Conservation (phyloP, 1,139 yeast genomes). For the Suhomyces wounanorum region DNA sequence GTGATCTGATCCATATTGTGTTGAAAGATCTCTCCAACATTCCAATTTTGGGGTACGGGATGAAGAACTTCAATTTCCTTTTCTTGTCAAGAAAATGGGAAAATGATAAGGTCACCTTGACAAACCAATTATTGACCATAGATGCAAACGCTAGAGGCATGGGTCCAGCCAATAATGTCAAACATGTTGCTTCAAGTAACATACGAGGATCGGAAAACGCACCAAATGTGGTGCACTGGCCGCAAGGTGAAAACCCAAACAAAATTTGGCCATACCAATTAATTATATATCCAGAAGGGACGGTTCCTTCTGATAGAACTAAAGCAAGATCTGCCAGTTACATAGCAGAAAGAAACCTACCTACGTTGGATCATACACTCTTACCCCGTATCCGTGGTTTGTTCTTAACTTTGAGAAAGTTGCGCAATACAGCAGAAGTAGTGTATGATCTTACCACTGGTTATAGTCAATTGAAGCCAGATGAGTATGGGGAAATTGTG, state of each 20-base stretch:
- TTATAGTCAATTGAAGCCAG: conserved; percentile 65
- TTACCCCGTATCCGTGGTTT: conserved; percentile 85
- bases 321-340: conserved; percentile 56
- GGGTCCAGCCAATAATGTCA: conserved; percentile 55
- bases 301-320: conserved; percentile 75
- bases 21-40: conserved; percentile 73
- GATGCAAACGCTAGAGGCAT: conserved; percentile 54
- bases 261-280: conserved; percentile 53
- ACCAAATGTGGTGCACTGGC: conserved; percentile 35
- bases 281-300: conserved; percentile 91
- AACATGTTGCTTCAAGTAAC: conserved; percentile 32
- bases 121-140: conserved; percentile 54
- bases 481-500: conserved; percentile 75
- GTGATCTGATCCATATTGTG: conserved; percentile 68
- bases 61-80: conserved; percentile 76
- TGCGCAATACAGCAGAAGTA: conserved; percentile 61
- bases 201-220: conserved; percentile 10
- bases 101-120: conserved; percentile 61
- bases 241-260: conserved; percentile 33
- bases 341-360: conserved; percentile 51
- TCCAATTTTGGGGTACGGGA: conserved; percentile 86
- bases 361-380: conserved; percentile 60
- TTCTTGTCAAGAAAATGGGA: conserved; percentile 88
- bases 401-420: conserved; percentile 60
- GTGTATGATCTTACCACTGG: conserved; percentile 86